Evolutionary conservation across 805 yeast genomes (phyloP).

Genomic region (Ogataea wickerhamii): DNA sequence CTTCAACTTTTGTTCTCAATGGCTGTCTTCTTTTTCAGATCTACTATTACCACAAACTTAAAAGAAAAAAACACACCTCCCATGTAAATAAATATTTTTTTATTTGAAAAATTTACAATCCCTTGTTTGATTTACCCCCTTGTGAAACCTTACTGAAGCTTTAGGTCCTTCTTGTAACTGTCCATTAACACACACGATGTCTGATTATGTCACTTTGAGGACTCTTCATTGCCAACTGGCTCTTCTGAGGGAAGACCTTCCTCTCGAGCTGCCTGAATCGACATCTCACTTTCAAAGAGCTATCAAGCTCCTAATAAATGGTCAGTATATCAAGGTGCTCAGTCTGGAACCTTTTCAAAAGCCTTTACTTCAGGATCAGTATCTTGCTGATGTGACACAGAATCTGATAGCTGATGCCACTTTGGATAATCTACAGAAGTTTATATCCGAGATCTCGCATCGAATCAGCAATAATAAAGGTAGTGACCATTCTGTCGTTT

Average conservation of each 20-base stretch:
- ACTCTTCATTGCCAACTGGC: too few species aligned
- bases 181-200: too few species aligned
- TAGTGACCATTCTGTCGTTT: conserved; percentile 25
- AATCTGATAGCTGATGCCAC: conserved; percentile 1
- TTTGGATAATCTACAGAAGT: conserved; percentile 3
- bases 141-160: too few species aligned
- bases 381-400: conserved; percentile 5
- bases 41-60: too few species aligned
- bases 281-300: conserved; percentile 6
- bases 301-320: conserved; percentile 20
- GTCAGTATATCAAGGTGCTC: conserved; percentile 26
- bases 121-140: too few species aligned
- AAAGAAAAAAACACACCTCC: too few species aligned
- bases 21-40: not conserved
- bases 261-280: too few species aligned
- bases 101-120: too few species aligned
- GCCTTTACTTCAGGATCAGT: conserved; percentile 14
- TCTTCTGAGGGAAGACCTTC: too few species aligned
- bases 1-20: not conserved
- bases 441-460: conserved; percentile 2
- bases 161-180: too few species aligned
- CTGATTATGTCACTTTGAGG: too few species aligned
- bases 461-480: conserved; percentile 4
- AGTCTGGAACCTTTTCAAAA: conserved; percentile 7
- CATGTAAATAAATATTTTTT: conserved; percentile 1